Evolutionary conservation across 2,329 filamentous ascomycete genomes (phyloP), one percentile per base, ranked within the genome.

Genomic region (Fusarium haematococcum): DNA sequence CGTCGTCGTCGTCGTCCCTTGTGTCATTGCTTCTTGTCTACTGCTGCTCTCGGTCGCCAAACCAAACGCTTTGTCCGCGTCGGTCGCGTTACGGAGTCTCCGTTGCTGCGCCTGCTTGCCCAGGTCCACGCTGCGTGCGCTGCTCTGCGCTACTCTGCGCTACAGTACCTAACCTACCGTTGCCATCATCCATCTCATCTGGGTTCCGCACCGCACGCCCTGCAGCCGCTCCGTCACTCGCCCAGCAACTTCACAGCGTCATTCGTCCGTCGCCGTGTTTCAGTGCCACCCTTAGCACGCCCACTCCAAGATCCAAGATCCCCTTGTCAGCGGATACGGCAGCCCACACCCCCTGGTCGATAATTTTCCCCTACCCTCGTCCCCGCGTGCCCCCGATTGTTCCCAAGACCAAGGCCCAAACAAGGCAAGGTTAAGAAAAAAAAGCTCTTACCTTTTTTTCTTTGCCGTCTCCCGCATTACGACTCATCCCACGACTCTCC

Each of bases 361-460:
- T 75, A 79, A 76, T 77, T 79, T 78, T 79, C 77, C 78, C 78
- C 75, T 80, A 78, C 79, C 79, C 77, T 81, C 74, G 79, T 79
- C 77, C 77, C 77, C 77, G 77, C 77, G 75, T 68, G 72, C 57
- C 75, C 74, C 77, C 77, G 77, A 79, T 78, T 79, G 77, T 79
- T 78, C 77, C 72, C 77, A 79, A 75, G 71, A 69, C 76, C 76
- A 79, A 78, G 76, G 75, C 78, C 78, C 68, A 80, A 79, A 79
- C 74, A 77, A 75, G 75, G 76, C 77, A 80, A 80, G 79, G 77
- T 76, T 76, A 75, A 79, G 70, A 75, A 80, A 80, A 79, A 80
- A 83, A 81, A 81, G 78, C 75, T 79, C 82, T 79, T 79, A 80
- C 79, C 78, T 79, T 79, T 80, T 70, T 79, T 79, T 77, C 75